Conservation (phyloP, 2,329 filamentous ascomycete species). For the Apiospora arundinis region DNA sequence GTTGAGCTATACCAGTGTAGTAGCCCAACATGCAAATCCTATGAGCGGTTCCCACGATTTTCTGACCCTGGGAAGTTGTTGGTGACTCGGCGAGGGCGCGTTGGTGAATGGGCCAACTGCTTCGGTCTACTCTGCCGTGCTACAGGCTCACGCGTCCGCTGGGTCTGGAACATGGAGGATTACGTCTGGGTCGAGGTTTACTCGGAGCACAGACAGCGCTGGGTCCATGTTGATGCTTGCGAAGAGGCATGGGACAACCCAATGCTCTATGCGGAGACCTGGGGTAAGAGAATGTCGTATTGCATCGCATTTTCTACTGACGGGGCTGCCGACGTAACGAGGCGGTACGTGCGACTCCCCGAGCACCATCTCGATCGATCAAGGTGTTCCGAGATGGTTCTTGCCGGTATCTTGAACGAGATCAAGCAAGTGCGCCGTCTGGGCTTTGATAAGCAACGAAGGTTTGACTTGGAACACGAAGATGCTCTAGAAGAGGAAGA, state of each 20-base stretch:
- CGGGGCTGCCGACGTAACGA: constrained; percentile 64
- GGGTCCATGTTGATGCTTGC: constrained; percentile 96
- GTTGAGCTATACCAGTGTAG: background rate
- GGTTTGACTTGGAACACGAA: background rate
- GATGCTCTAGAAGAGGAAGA: background rate
- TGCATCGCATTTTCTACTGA: constrained; percentile 97
- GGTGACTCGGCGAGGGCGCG: constrained; percentile 83
- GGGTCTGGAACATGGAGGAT: constrained; percentile 98
- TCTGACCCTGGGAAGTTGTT: constrained; percentile 93
- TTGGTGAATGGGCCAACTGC: constrained; percentile 97
- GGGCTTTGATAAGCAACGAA: background rate
- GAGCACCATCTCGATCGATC: background rate
- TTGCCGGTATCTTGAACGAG: background rate
- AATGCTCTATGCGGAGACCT: constrained; percentile 89
- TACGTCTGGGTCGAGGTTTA: constrained; percentile 98
- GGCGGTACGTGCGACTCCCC: constrained; percentile 20
- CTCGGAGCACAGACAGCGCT: constrained; percentile 89
- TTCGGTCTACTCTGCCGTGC: constrained; percentile 98
- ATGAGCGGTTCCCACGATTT: constrained; percentile 68
- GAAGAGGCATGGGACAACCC: constrained; percentile 97
- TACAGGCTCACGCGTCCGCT: constrained; percentile 87
- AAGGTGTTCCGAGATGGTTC: background rate
- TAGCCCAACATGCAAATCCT: background rate
- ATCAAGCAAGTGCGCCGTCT: background rate
- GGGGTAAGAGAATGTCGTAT: constrained; percentile 96